These are phyloP conservation scores for Fomitopsis schrenkii DNA, from an alignment of 1,284 basidiomycete species.

Conservation along the genomic window DNA sequence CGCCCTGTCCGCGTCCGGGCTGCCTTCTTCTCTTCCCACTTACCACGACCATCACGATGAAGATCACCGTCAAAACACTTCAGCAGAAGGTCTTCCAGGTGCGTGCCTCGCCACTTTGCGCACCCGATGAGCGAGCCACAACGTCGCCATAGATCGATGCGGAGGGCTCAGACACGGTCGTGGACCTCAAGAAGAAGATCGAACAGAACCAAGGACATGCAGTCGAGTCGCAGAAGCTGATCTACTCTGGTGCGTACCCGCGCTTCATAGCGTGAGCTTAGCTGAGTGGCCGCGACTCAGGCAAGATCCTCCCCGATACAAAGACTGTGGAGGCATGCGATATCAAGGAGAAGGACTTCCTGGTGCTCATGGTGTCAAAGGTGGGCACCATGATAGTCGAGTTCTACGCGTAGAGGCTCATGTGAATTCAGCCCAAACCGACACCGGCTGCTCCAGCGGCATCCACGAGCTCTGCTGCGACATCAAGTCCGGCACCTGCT, in stretches of 20 bases:
- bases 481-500: slow-evolving; percentile 25
- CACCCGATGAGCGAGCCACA: background rate
- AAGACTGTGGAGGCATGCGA: slow-evolving; percentile 87
- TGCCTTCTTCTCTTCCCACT: slow-evolving; percentile 6
- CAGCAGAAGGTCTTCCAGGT: slow-evolving; percentile 86
- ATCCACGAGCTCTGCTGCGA: slow-evolving; percentile 20
- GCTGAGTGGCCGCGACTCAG: slow-evolving; percentile 36
- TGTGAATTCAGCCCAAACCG: slow-evolving; percentile 50
- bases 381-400: slow-evolving; percentile 36
- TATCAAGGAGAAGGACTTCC: slow-evolving; percentile 98
- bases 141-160: slow-evolving; percentile 67
- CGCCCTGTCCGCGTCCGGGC: slow-evolving; percentile 5
- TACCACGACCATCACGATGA: slow-evolving; percentile 52
- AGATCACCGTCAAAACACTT: slow-evolving; percentile 91
- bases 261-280: background rate
- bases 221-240: slow-evolving; percentile 83
- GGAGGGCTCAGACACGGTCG: slow-evolving; percentile 75
- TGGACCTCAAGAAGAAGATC: slow-evolving; percentile 85
- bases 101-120: slow-evolving; percentile 8
- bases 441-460: slow-evolving; percentile 30
- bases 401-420: background rate
- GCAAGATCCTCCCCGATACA: slow-evolving; percentile 89
- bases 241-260: slow-evolving; percentile 74
- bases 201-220: slow-evolving; percentile 72
- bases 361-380: slow-evolving; percentile 98